These are phyloP conservation scores for Mortierella polycephala DNA, from an alignment of 371 early-diverging fungal species.

Conservation along the genomic window DNA sequence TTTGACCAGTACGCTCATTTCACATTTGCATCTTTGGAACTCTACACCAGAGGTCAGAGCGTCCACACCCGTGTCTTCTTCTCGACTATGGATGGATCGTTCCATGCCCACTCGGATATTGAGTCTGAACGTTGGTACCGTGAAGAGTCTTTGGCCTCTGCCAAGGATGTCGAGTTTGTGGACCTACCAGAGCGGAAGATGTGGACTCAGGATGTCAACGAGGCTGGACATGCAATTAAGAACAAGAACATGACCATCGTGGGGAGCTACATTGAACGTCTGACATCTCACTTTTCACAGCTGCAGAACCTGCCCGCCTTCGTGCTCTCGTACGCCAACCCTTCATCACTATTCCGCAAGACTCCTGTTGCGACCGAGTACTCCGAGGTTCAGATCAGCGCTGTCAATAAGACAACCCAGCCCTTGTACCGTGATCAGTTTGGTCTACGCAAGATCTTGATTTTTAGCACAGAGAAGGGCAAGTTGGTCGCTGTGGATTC, in stretches of 20 bases:
- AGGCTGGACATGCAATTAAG: constrained; percentile 58
- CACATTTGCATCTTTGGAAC: constrained; percentile 22
- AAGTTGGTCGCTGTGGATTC: constrained; percentile 88
- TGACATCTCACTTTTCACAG: constrained; percentile 63
- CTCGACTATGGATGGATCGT: constrained; percentile 68
- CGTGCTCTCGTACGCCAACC: constrained; percentile 41
- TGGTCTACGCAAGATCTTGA: constrained; percentile 86
- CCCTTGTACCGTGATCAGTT: constrained; percentile 77
- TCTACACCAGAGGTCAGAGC: constrained; percentile 45
- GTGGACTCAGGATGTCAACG: constrained; percentile 82
- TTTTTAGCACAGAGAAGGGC: constrained; percentile 82
- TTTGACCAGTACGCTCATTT: constrained; percentile 37
- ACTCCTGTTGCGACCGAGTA: constrained; percentile 23
- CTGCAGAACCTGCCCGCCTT: constrained; percentile 56
- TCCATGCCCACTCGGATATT: constrained; percentile 56
- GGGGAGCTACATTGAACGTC: constrained; percentile 77
- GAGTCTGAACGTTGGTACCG: constrained; percentile 76
- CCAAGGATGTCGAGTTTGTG: constrained; percentile 77
- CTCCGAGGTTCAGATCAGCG: constrained; percentile 34
- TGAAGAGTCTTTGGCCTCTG: constrained; percentile 84
- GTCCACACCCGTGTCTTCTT: constrained; percentile 55
- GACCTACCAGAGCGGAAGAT: constrained; percentile 83
- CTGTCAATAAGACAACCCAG: constrained; percentile 32
- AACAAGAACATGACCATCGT: constrained; percentile 25
- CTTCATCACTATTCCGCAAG: constrained; percentile 34